Conservation (phyloP, 805 yeast species). For the Myxozyma monticola region DNA sequence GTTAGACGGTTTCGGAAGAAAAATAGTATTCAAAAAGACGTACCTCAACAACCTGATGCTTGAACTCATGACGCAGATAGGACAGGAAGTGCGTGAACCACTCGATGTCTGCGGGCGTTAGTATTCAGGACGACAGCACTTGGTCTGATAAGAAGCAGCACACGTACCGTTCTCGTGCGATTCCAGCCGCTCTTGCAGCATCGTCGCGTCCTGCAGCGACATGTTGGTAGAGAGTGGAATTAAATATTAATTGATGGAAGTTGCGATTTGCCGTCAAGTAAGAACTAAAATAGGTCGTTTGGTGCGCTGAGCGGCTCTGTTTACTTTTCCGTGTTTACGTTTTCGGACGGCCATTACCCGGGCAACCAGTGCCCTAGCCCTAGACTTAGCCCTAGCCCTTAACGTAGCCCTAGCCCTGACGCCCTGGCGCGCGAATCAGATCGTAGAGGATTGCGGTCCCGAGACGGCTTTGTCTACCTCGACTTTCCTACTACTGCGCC, state of each 20-base stretch:
- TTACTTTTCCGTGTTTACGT: neutral
- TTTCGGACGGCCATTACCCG: neutral
- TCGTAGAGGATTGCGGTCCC: no score
- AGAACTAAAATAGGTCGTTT: no score
- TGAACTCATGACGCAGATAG: conserved; percentile 25
- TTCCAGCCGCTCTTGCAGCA: conserved; percentile 7
- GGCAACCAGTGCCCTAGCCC: conserved; percentile 2
- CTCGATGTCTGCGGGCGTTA: no score
- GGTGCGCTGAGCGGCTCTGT: no score
- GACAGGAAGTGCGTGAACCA: conserved; percentile 4
- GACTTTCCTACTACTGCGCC: no score
- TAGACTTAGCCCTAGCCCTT: neutral
- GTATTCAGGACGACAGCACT: no score
- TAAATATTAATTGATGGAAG: no score
- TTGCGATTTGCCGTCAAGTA: no score
- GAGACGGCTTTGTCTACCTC: no score
- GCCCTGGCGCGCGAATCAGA: no score
- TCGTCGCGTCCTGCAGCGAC: conserved; percentile 10
- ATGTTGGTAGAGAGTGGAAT: conserved; percentile 1
- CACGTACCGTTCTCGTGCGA: conserved; percentile 11
- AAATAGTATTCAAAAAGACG: neutral
- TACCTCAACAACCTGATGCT: conserved; percentile 29
- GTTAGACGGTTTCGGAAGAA: neutral
- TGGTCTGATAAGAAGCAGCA: no score
- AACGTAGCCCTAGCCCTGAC: no score